Evolutionary conservation across 2,329 filamentous ascomycete species (phyloP), one percentile per base, ranked within the genome.

Genomic region (Fusarium papillatum): DNA sequence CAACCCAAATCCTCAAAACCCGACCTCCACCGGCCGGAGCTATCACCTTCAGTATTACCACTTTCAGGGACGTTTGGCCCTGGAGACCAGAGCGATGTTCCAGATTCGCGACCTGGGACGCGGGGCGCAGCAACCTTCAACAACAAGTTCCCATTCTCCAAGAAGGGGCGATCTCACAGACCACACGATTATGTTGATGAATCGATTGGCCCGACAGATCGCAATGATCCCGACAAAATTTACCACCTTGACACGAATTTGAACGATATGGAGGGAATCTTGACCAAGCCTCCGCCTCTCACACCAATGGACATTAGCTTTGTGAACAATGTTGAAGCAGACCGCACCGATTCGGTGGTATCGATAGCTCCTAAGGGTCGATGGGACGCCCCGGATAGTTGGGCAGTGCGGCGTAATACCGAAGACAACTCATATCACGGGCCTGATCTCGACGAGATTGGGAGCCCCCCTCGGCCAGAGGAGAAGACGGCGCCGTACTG

Each of bases 341-440:
- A 90, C 29, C 84, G 81, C 57, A 77, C 80, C 31, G 82, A 84
- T 46, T 82, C 82, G 22, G 71, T 82, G 29, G 72, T 79, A 34
- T 83, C 83, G 22, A 78, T 79, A 36, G 69, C 80, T 3, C 85
- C 85, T 4, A 87, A 87, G 67, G 92, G 93, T 2, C 91, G 91
- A 5, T 99, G 96, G 96, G 95, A 97, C 83, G 96, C 96, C 5
- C 96, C 97, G 2, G 96, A 98, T 83, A 98, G 96, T 82, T 99
- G 97, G 97, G 95, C 95, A 63, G 96, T 98, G 31, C 95, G 94
- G 77, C 93, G 92, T 71, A 88, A 88, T 55, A 91, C 90, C 10
- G 93, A 95, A 77, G 93, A 95, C 66, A 90, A 89, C 73, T 86
- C 88, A n/a, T 80, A 82, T 76, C 89, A 87, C 77, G 85, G 82